Percentiles rank a stretch among this genome's conserved stretches.
These are phyloP conservation scores for Claviceps maximensis DNA, from an alignment of 2,329 filamentous ascomycete species.

Conservation along the genomic window DNA sequence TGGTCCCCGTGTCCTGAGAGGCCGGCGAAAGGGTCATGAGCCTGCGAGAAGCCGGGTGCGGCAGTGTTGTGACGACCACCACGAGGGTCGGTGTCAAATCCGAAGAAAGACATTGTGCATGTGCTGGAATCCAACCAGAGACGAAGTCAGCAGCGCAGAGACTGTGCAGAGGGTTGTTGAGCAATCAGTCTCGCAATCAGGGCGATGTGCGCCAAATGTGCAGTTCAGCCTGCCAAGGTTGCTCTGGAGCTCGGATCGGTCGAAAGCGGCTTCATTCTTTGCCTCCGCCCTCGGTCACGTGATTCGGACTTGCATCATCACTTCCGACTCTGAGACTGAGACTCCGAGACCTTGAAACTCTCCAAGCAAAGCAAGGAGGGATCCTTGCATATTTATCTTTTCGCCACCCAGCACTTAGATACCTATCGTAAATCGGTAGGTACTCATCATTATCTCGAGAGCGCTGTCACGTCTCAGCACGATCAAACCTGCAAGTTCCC, in stretches of 20 bases:
- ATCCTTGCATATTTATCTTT: no score
- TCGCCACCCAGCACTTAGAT: no score
- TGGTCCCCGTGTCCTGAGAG: constrained; percentile 53
- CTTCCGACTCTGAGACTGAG: no score
- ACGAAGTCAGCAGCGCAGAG: not conserved
- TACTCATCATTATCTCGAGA: no score
- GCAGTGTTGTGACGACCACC: constrained; percentile 45
- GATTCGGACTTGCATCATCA: not conserved
- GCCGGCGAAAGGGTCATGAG: constrained; percentile 76
- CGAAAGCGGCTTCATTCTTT: not conserved
- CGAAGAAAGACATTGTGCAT: constrained; percentile 74
- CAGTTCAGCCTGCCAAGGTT: not conserved
- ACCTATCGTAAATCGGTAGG: no score
- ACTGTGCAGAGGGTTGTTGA: not conserved
- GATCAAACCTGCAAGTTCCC: no score
- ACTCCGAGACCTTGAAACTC: no score
- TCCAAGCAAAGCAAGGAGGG: no score
- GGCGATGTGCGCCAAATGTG: not conserved
- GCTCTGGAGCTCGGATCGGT: not conserved
- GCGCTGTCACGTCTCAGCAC: no score
- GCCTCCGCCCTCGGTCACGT: not conserved
- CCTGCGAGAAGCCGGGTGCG: constrained; percentile 70
- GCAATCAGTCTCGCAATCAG: not conserved
- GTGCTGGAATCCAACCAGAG: not conserved
- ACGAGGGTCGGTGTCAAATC: constrained; percentile 56